Base-by-base conservation (phyloP, 768 basidiomycete species). In the Chiua virens region DNA sequence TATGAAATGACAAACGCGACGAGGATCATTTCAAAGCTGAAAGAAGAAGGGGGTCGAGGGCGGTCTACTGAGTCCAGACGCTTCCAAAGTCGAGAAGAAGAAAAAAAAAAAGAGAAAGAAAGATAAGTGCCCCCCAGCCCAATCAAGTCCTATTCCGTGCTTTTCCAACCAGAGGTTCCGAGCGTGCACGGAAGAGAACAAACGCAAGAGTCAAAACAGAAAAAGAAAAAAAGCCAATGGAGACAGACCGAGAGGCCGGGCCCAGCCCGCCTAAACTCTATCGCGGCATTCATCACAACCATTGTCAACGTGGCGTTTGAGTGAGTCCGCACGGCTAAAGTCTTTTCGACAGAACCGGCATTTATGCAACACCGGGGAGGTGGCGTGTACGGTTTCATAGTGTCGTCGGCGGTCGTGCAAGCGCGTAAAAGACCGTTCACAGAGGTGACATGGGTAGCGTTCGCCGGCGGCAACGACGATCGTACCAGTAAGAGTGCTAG, bases 341-440 rank as follows among this genome's bases (percentile, higher is more conserved):
- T 83, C 83, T 69, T 89, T 90, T 59, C 79, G 76, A 69, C 89
- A 91, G 65, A 75, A 84, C 23, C 78, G 79, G 70, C 89, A 91
- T 45, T 76, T 78, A 65, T 91, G 87, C 57, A 81, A 71, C 50
- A 82, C 75, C 20, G 86, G 84, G 14, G 77, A 75, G 32, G 82
- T 64, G 39, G 82, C 75, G 60, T 90, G 88, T 59, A 88, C 85
- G 15, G 85, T 87, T 68, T 89, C 87, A 58, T 81, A 80, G 70
- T 92, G 89, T 55, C 89, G 80, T 71, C 90, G 88, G 57, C 86
- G 80, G 70, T 92, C 89, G 68, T 90, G 87, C 51, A 85, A 78
- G 55, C 89, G 81, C 30, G 87, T 88, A 67, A 91, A 91, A 22
- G 87, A 85, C 69, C 86, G 86, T 46, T 83, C 83, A 66, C 89